Evolutionary conservation across 2,329 filamentous ascomycete genomes (phyloP), one percentile per base, ranked within the genome.

Genomic region (Pestalotiopsis sp.): DNA sequence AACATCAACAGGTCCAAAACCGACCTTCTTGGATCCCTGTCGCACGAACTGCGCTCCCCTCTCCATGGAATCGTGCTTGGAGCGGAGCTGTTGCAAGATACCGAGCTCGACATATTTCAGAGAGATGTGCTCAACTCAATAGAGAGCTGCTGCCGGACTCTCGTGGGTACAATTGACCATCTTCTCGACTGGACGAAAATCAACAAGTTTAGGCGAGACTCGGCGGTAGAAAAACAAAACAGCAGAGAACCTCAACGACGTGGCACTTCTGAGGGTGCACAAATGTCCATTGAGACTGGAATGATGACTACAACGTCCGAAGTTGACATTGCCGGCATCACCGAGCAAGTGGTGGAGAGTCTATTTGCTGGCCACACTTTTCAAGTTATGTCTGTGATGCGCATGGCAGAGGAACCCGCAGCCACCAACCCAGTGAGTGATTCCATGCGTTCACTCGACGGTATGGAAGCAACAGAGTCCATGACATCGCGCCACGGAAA

Each of bases 41-140:
- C 85, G 3, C 89, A 91, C 72, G 89, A 91, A 74, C 77, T 91
- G 14, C 82, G 89, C 4, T 89, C 85, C 1, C 89, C 89, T 0
- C 77, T 91, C 0, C 88, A 91, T 68, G 89, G 88, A 2, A 84
- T 90, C 31, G 76, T 91, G 0, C 84, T 86, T 0, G 87, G 81
- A 65, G 81, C 83, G 0, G 87, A 89, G 71, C 75, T 89, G 2
- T 73, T 90, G 0, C 81, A 83, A 4, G 86, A 89, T 17, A 87
- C 86, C 0, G 69, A 77, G 0, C 78, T 89, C 27, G 81, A 80
- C 52, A 80, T 80, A 1, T 80, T 82, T 4, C 86, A 88, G 70
- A 78, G 80, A 3, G 82, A 84, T 20, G 80, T 85, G 17, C 75
- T 86, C 0, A 79, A 83, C 27, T 85, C 84, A 0, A 84, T 89